Evolutionary conservation across 2,329 filamentous ascomycete genomes (phyloP).

Genomic region (Scytalidium lignicola): DNA sequence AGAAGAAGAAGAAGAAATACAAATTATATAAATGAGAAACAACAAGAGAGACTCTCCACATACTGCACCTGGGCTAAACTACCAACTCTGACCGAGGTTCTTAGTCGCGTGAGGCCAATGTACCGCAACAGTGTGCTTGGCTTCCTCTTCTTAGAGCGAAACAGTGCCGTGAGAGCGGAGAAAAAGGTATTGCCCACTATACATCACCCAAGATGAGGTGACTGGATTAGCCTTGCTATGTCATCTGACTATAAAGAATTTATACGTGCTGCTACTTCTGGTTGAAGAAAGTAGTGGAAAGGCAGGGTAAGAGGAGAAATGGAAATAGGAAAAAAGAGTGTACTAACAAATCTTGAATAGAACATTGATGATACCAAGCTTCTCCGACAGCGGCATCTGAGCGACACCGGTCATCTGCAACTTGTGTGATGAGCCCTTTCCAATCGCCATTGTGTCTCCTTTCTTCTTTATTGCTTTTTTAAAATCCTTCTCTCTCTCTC

Average conservation of each 20-base stretch:
- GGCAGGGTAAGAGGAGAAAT: no score
- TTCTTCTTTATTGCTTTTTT: not conserved
- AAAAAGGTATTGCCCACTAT: conserved; percentile 13
- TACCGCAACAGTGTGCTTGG: conserved; percentile 14
- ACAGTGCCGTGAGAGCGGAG: conserved; percentile 13
- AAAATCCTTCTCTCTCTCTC: conserved; percentile 1
- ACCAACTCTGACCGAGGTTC: conserved; percentile 10
- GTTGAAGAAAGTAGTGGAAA: no score
- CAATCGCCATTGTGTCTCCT: not conserved
- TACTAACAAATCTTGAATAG: conserved; percentile 13
- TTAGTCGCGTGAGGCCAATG: conserved; percentile 13
- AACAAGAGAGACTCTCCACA: conserved; percentile 1
- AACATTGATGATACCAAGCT: conserved; percentile 15
- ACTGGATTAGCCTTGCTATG: no score
- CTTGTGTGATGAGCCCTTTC: conserved; percentile 11
- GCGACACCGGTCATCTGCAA: conserved; percentile 13
- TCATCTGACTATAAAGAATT: no score
- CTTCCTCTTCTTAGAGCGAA: conserved; percentile 8
- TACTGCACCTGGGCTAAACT: conserved; percentile 18
- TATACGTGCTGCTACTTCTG: no score
- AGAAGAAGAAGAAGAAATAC: no score
- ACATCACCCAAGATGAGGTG: not conserved
- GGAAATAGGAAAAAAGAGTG: not conserved
- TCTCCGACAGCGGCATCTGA: conserved; percentile 15
- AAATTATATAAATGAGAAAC: no score